Evolutionary conservation across 2,329 filamentous ascomycete species (phyloP).

Genomic region (Trichoderma endophyticum): DNA sequence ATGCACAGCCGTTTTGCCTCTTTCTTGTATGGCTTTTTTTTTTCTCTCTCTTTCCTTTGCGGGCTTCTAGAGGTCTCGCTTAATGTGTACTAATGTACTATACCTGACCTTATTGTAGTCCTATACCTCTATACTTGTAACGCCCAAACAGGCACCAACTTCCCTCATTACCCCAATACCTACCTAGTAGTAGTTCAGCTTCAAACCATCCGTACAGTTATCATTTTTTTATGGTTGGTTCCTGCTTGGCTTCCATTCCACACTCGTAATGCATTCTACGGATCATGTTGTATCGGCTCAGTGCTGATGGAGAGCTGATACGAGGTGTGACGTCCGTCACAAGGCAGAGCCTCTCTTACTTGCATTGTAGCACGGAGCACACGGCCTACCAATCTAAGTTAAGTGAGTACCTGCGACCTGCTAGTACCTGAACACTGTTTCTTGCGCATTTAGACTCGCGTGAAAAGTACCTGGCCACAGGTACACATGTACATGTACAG

Average conservation of each 20-base stretch:
- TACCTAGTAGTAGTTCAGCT: neutral
- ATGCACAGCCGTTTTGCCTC: neutral
- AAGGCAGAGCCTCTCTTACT: neutral
- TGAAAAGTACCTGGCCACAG: neutral
- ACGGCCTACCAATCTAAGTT: neutral
- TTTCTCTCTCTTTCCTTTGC: neutral
- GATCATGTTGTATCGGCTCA: neutral
- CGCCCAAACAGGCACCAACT: neutral
- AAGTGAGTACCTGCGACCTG: neutral
- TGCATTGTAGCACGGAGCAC: neutral
- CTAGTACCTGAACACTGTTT: neutral
- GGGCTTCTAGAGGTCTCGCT: neutral
- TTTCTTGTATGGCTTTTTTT: neutral
- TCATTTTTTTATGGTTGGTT: neutral
- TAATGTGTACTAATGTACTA: neutral
- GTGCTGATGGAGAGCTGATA: neutral
- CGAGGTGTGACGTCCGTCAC: neutral
- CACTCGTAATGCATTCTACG: too few relatives aligned
- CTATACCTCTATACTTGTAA: neutral
- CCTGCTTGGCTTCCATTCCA: too few relatives aligned
- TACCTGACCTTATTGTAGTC: neutral
- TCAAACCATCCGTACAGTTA: neutral
- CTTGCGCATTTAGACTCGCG: neutral
- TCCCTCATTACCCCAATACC: neutral
- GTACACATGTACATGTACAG: neutral